These are phyloP conservation scores for Microthlaspi erraticum DNA, from an alignment of 345 rosid species.

Conservation along the genomic window DNA sequence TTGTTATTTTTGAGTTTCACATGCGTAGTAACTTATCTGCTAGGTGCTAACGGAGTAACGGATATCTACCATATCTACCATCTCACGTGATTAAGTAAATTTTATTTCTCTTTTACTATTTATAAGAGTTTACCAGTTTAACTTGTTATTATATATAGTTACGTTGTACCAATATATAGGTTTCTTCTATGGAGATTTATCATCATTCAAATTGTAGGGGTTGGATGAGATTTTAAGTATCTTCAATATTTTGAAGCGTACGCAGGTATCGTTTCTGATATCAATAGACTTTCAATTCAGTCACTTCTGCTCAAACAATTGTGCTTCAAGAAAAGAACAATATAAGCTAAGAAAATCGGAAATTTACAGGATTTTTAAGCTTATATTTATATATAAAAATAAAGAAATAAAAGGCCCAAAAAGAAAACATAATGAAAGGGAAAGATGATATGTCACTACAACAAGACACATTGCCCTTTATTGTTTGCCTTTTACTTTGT, in stretches of 20 bases:
- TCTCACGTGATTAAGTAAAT: background rate
- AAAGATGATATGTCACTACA: constrained; percentile 43
- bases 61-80: no score
- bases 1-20: background rate
- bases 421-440: constrained; percentile 42
- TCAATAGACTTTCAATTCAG: constrained; percentile 14
- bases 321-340: constrained; percentile 42
- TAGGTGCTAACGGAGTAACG: background rate
- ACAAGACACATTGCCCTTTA: constrained; percentile 40
- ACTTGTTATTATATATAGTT: constrained; percentile 1
- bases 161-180: background rate
- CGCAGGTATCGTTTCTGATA: constrained; percentile 10
- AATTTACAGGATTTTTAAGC: background rate
- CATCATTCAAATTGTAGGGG: no score
- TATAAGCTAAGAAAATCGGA: background rate
- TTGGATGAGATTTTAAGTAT: constrained; percentile 3
- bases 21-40: constrained; percentile 1
- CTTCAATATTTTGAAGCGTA: background rate
- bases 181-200: no score
- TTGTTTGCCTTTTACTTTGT: constrained; percentile 43
- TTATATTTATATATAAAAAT: background rate
- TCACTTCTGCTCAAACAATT: constrained; percentile 27
- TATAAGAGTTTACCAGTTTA: background rate
- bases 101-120: background rate
- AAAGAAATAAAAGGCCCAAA: constrained; percentile 20